Conservation (phyloP, 148 eudicot species). For the Chenopodium suecicum region DNA sequence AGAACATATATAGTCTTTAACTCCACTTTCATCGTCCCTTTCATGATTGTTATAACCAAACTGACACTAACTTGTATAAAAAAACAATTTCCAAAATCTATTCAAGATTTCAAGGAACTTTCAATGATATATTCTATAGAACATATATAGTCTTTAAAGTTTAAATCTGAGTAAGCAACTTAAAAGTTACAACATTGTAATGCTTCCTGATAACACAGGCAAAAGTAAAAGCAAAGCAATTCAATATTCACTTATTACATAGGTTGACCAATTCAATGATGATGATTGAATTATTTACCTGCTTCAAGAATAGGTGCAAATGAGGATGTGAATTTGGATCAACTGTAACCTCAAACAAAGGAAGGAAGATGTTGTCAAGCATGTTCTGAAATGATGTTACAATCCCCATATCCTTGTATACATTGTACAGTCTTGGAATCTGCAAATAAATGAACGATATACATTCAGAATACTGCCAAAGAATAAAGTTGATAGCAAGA, state of each 20-base stretch:
- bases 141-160: background rate
- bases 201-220: background rate
- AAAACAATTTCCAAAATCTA: background rate
- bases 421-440: slow-evolving; percentile 93
- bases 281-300: slow-evolving; percentile 40
- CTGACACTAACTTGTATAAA: too few relatives aligned
- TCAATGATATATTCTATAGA: too few relatives aligned
- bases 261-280: background rate
- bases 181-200: background rate
- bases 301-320: slow-evolving; percentile 88
- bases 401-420: slow-evolving; percentile 98
- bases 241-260: background rate
- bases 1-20: too few relatives aligned
- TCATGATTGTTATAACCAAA: background rate
- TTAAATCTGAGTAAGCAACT: background rate
- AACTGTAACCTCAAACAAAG: slow-evolving; percentile 95
- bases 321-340: slow-evolving; percentile 98
- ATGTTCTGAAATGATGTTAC: slow-evolving; percentile 94
- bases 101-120: background rate
- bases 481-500: background rate
- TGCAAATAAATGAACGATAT: slow-evolving; percentile 31
- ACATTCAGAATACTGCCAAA: slow-evolving; percentile 7
- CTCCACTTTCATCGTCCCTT: background rate
- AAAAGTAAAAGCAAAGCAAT: background rate
- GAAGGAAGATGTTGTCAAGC: slow-evolving; percentile 97